Base-by-base conservation (phyloP, 768 basidiomycete genomes). In the Panellus pusillus region DNA sequence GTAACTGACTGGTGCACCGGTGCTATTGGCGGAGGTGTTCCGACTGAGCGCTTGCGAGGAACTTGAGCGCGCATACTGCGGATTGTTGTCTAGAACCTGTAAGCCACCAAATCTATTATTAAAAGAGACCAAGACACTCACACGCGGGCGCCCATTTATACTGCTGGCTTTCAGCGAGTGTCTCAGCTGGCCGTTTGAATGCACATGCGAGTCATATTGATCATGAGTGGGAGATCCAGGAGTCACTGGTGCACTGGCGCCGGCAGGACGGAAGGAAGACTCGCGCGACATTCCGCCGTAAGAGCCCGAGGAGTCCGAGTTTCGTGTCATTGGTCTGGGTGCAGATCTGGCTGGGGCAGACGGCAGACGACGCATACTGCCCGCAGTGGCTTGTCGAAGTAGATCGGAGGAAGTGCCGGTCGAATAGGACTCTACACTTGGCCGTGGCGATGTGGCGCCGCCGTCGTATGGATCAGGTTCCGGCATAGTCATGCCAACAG, bases 1-100 rank as follows among this genome's bases (percentile, higher is more conserved):
- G 59, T 49, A 53, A 13, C 20, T 38, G 15, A 20, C 35, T 17
- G 49, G 47, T 3, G 54, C 55, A 41, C 55, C 59, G 4, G 59
- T 56, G 44, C 59, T 56, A 45, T 61, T 57, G 38, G 59, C 59
- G 17, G 55, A 60, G 13, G 58, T 53, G 44, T 60, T 60, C 31
- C 58, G 58, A 20, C 58, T 60, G 27, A 60, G 44, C 9, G 51
- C 52, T 46, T 56, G 59, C 31, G 58, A 60, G 1, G 58, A 55
- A 7, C 18, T 15, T 9, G 58, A 60, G 9, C 54, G 58, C 6
- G 58, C 35, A 46, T 55, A 61, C 17, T 38, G 41, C 3, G 55
- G 55, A 41, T 57, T 41, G 20, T 52, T 60, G 43, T 54, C 59
- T 61, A 28, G 38, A 57, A 7, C 11, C 32, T 11, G 29, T 57